phyloP scores from a whole-genome alignment of 176 grass and related monocot species.

The Oryza meyeriana region DNA sequence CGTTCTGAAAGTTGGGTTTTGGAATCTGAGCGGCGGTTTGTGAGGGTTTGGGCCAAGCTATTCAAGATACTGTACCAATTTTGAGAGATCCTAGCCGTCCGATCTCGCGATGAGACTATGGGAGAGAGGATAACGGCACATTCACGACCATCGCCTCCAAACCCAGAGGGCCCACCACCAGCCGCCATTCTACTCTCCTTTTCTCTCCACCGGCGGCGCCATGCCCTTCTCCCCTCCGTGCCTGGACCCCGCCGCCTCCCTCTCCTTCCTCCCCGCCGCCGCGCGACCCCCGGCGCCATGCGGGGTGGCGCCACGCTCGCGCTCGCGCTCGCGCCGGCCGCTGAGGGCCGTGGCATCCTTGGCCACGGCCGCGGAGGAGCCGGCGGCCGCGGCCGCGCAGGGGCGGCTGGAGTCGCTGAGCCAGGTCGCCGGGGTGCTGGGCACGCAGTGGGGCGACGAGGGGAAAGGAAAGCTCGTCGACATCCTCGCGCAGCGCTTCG shows the following conservation, averaged over 20 bases:
- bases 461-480: conserved; percentile 92
- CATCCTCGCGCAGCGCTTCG: conserved; percentile 74
- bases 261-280: conserved; percentile 21
- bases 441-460: conserved; percentile 95
- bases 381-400: conserved; percentile 15
- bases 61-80: background rate
- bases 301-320: background rate
- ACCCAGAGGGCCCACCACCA: background rate
- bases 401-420: conserved; percentile 74
- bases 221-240: conserved; percentile 21
- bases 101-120: background rate
- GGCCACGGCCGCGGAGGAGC: conserved; percentile 28
- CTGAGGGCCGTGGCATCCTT: conserved; percentile 11
- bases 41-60: too few relatives aligned
- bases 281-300: background rate
- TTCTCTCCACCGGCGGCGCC: conserved; percentile 27
- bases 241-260: conserved; percentile 27
- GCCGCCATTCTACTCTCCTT: background rate
- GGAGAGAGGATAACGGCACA: background rate
- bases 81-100: background rate
- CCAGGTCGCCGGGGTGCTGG: conserved; percentile 84
- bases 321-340: background rate
- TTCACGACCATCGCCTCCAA: conserved; percentile 19
- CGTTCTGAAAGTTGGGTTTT: too few relatives aligned
- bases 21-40: too few relatives aligned